Conservation (phyloP, 495 filamentous ascomycete species). For the Usnea hakonensis region DNA sequence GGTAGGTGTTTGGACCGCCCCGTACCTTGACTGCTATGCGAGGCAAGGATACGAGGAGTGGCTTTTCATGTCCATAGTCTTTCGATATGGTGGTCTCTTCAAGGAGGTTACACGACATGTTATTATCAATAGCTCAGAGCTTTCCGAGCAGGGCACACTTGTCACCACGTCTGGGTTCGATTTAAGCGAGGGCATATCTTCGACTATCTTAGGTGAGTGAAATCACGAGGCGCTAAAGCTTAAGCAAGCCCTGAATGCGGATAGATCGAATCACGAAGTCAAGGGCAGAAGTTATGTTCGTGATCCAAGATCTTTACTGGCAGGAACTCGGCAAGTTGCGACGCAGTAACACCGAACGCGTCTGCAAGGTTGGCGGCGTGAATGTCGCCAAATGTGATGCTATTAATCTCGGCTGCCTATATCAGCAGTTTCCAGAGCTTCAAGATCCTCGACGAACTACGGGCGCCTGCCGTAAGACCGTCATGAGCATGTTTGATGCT, state of each 20-base stretch:
- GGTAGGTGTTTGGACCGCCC: background rate
- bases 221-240: background rate
- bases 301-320: background rate
- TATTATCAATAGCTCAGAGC: background rate
- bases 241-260: background rate
- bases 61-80: constrained; percentile 7
- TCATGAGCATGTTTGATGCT: background rate
- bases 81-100: background rate
- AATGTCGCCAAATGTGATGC: background rate
- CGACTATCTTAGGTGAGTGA: background rate
- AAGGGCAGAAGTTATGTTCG: constrained; percentile 1
- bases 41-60: background rate
- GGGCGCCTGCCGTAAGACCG: background rate
- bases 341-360: background rate
- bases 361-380: background rate
- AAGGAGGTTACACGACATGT: background rate
- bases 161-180: background rate
- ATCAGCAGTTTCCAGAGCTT: constrained; percentile 5
- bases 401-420: background rate
- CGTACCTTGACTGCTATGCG: background rate
- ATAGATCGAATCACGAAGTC: background rate
- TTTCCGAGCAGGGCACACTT: background rate
- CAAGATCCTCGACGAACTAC: background rate
- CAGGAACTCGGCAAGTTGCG: background rate
- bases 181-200: background rate